Base-by-base conservation (phyloP, 331 rosid species). In the Pyrus hybrid region DNA sequence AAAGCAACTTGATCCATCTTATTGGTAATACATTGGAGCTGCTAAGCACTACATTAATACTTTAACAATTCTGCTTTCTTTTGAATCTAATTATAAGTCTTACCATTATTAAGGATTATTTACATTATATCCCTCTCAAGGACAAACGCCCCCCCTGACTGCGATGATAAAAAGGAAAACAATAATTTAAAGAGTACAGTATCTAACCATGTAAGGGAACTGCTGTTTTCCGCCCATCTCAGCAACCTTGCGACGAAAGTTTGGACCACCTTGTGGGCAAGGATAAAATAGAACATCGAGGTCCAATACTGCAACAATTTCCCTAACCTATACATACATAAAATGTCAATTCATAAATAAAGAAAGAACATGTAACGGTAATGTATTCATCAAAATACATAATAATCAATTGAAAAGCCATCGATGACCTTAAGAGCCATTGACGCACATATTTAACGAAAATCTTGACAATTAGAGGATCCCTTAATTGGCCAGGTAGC, bases 211-310 rank as follows among this genome's bases (percentile, higher is more conserved):
- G 86, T 89, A 95, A 57, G 99, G 99, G 69, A 92, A 95, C 82
- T 85, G 99, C 82, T 85, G 87, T 77, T 95, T 95, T 67, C 98
- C 99, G 16, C 99, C 99, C 88, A 92, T 76, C 86, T 88, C 84
- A 80, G 72, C 76, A 83, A 88, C 99, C 88, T 92, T 95, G 47
- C 92, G 80, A 67, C 97, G 97, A 45, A 92, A 95, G 80, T 90
- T 95, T 57, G 97, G 98, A 65, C 99, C 86, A 54, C 92, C 92
- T 84, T 81, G 86, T 29, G 97, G 99, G 74, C 97, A 95, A 28
- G 99, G 99, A 87, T 95, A 95, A 84, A 75, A 92, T 64, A 95
- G 76, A 84, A 95, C 93, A 85, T 95, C 99, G 22, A 95, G 85
- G 82, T 95, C 99, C 92, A 95, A 87, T 57, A 95, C 79, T 53